Evolutionary conservation across 441 rosid species (phyloP), one percentile per base, ranked within the genome.

Genomic region (Kokia cookei): DNA sequence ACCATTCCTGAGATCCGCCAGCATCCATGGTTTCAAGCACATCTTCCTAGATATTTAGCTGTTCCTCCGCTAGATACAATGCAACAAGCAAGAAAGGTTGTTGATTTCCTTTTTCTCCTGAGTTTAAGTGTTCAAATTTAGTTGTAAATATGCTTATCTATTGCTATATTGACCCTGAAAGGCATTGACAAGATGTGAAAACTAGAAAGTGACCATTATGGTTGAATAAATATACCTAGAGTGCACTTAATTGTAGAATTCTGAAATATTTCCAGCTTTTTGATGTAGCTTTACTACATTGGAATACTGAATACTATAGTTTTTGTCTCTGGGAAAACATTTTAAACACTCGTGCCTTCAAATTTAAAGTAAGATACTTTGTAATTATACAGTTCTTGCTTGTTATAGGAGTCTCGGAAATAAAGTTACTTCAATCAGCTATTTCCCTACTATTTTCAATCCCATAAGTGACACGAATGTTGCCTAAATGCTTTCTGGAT

Each of bases 21-120:
- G 81, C 98, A 96, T 72, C 92, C 81, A 10, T 96, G 99, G 99
- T 96, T 96, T 80, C 97, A 92, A 79, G 88, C 87, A 76, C 96
- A 85, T 80, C 97, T 96, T 80, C 97, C 98, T 47, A 96, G 99
- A 66, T 96, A 96, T 78, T 86, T 96, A 83, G 97, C 98, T 26
- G 98, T 93, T 73, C 91, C 99, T 50, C 98, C 97, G 43, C 98
- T 98, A 19, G 98, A 93, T 77, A 92, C 98, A 7, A 85, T 83
- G 90, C 94, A 96, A 80, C 99, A 96, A 84, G 97, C 97, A 1
- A 96, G 91, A 85, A 96, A 93, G 98, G 99, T 91, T 78, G 26
- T 11, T 27, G 9, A n/a, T 29, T 26, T 59, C 29, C 14, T 24
- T 69, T 24, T 73, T 15, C 13, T 37, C 15, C 53, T 7, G 29